A percentile compares a stretch with the other conserved stretches of the same genome.
Conservation (phyloP, 2,329 filamentous ascomycete species). For the Fusarium tanahbumbuense region DNA sequence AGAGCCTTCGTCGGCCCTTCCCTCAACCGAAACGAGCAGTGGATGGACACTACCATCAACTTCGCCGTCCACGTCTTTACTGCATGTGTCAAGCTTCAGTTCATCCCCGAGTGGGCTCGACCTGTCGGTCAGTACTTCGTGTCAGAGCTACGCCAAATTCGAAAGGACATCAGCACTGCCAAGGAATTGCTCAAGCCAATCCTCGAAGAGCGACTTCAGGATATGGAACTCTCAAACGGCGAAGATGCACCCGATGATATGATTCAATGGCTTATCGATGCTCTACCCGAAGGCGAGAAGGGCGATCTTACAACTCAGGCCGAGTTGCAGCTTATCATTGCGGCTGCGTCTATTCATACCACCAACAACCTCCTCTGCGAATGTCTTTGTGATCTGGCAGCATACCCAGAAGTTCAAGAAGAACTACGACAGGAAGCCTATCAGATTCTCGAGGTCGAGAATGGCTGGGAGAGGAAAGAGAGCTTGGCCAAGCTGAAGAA, state of each 20-base stretch:
- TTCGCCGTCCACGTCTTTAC: slow-evolving; percentile 63
- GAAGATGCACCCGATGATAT: slow-evolving; percentile 56
- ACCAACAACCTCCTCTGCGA: slow-evolving; percentile 60
- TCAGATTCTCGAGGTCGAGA: slow-evolving; percentile 55
- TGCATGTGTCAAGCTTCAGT: slow-evolving; percentile 61
- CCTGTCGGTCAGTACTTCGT: slow-evolving; percentile 60
- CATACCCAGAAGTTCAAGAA: slow-evolving; percentile 60
- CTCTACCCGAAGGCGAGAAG: slow-evolving; percentile 54
- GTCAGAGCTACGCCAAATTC: slow-evolving; percentile 59
- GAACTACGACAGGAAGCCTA: slow-evolving; percentile 62
- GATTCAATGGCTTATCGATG: slow-evolving; percentile 59
- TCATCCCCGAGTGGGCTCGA: slow-evolving; percentile 63
- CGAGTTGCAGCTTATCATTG: slow-evolving; percentile 58
- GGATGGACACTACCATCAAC: slow-evolving; percentile 64
- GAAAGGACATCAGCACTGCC: slow-evolving; percentile 56
- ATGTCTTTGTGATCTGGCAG: slow-evolving; percentile 62
- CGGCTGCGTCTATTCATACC: slow-evolving; percentile 59
- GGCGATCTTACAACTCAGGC: slow-evolving; percentile 54
- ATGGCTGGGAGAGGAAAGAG: slow-evolving; percentile 57
- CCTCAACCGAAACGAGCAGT: slow-evolving; percentile 63
- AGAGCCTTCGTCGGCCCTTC: slow-evolving; percentile 63
- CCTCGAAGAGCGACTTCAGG: slow-evolving; percentile 59
- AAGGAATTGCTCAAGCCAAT: slow-evolving; percentile 59
- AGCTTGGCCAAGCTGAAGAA: slow-evolving; percentile 59
- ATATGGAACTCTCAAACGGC: slow-evolving; percentile 53